These are phyloP conservation scores for Glycine tomentella DNA, from an alignment of 306 rosid genomes.

Conservation along the genomic window DNA sequence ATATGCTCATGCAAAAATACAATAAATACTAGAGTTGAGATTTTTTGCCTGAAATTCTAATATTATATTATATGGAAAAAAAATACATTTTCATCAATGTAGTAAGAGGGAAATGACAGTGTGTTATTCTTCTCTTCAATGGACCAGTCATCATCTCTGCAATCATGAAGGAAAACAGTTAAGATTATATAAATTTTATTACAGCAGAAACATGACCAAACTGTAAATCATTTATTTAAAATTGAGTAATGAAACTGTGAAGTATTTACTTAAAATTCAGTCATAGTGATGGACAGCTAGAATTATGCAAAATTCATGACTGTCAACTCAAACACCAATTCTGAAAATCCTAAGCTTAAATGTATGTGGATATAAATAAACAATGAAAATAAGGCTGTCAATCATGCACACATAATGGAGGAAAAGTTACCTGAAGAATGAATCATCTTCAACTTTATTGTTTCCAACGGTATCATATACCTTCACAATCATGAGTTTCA, in stretches of 20 bases:
- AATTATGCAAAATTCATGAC: slow-evolving; percentile 30
- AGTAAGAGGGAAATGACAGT: slow-evolving; percentile 92
- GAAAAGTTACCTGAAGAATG: slow-evolving; percentile 61
- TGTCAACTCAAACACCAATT: slow-evolving; percentile 11
- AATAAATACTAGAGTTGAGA: slow-evolving; percentile 36
- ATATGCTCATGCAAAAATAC: slow-evolving; percentile 3
- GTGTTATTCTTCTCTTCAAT: slow-evolving; percentile 83
- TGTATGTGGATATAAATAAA: slow-evolving; percentile 33
- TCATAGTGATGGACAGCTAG: slow-evolving; percentile 29
- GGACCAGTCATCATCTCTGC: slow-evolving; percentile 96
- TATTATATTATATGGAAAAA: slow-evolving; percentile 41
- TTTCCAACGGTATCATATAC: slow-evolving; percentile 93
- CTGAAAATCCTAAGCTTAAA: slow-evolving; percentile 36
- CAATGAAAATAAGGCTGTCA: slow-evolving; percentile 30
- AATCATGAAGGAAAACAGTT: slow-evolving; percentile 49
- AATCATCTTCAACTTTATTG: slow-evolving; percentile 83
- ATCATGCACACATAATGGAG: slow-evolving; percentile 32
- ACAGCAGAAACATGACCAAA: slow-evolving; percentile 32
- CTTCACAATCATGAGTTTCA: slow-evolving; percentile 60
- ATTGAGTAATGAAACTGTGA: slow-evolving; percentile 19
- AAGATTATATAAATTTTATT: slow-evolving; percentile 37
- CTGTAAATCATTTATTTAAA: slow-evolving; percentile 24
- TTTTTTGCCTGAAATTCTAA: slow-evolving; percentile 38
- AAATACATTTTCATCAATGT: slow-evolving; percentile 96
- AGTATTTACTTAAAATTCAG: slow-evolving; percentile 31